A percentile compares a stretch with the other conserved stretches of the same genome.
Evolutionary conservation across 2,329 filamentous ascomycete species (phyloP).

Genomic region (Dichotomopilus funicola): DNA sequence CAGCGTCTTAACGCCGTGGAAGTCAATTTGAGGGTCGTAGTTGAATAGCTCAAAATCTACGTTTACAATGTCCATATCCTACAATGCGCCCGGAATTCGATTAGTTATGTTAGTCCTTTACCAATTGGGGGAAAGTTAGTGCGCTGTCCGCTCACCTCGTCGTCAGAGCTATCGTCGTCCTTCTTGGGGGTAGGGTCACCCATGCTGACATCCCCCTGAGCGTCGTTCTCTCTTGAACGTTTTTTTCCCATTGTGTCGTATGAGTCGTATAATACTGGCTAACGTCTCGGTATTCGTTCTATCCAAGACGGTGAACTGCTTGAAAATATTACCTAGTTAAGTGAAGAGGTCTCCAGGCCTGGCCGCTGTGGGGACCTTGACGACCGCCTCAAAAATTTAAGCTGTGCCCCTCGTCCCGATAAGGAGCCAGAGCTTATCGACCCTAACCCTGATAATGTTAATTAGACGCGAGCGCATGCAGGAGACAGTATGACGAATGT

Average conservation of each 20-base stretch:
- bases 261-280: not conserved
- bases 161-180: conserved; percentile 44
- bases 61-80: conserved; percentile 89
- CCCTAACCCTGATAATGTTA: conserved; percentile 7
- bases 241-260: conserved; percentile 31
- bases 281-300: not conserved
- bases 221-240: conserved; percentile 31
- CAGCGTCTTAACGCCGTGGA: conserved; percentile 87
- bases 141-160: conserved; percentile 29
- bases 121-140: too few species aligned
- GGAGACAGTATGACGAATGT: too few species aligned
- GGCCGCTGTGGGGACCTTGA: conserved; percentile 13
- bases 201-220: conserved; percentile 21
- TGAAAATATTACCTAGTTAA: not conserved
- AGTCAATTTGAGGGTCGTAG: conserved; percentile 81
- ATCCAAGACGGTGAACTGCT: not conserved
- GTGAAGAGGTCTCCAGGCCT: too few species aligned
- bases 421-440: conserved; percentile 9
- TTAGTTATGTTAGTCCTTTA: too few species aligned
- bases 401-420: conserved; percentile 8
- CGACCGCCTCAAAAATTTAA: conserved; percentile 15
- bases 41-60: conserved; percentile 99
- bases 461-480: not conserved
- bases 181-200: conserved; percentile 27
- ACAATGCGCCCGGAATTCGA: too few species aligned